phyloP scores from a whole-genome alignment of 2,329 filamentous ascomycete species.

The Aspergillus flavus region DNA sequence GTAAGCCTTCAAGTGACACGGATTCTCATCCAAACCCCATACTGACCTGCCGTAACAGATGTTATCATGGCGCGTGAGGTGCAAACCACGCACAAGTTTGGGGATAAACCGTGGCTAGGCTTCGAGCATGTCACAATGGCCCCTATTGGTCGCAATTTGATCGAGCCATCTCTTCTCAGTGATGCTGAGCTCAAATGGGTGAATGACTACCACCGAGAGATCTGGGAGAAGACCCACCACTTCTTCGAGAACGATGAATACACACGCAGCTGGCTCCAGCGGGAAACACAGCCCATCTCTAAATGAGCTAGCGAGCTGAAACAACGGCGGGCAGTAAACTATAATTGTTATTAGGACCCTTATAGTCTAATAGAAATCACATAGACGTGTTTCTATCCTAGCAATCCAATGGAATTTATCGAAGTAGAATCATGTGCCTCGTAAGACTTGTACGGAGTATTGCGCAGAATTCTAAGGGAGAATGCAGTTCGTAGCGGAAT shows the following conservation, averaged over 20 bases:
- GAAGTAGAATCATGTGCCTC: background rate
- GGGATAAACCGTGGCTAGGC: conserved; percentile 89
- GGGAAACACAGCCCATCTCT: conserved; percentile 74
- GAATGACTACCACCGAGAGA: conserved; percentile 80
- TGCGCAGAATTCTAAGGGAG: background rate
- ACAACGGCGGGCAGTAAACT: background rate
- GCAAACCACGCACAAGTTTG: conserved; percentile 84
- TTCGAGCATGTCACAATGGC: conserved; percentile 99
- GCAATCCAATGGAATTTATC: background rate
- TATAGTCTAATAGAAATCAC: background rate
- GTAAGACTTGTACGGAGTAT: background rate
- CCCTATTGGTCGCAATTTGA: conserved; percentile 86
- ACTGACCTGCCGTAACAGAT: conserved; percentile 48
- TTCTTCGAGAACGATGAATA: conserved; percentile 74
- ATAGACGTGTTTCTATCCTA: background rate
- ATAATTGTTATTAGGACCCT: background rate
- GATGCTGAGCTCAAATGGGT: conserved; percentile 79
- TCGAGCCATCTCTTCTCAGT: conserved; percentile 73
- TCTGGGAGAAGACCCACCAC: conserved; percentile 76
- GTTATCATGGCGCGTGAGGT: conserved; percentile 87
- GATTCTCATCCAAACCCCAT: background rate
- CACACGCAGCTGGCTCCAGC: conserved; percentile 77
- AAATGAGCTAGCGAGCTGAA: conserved; percentile 26
- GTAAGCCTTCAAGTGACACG: conserved; percentile 34
- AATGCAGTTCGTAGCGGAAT: conserved; percentile 7